Conservation (phyloP, 768 basidiomycete species). For the Boletus insuetus region DNA sequence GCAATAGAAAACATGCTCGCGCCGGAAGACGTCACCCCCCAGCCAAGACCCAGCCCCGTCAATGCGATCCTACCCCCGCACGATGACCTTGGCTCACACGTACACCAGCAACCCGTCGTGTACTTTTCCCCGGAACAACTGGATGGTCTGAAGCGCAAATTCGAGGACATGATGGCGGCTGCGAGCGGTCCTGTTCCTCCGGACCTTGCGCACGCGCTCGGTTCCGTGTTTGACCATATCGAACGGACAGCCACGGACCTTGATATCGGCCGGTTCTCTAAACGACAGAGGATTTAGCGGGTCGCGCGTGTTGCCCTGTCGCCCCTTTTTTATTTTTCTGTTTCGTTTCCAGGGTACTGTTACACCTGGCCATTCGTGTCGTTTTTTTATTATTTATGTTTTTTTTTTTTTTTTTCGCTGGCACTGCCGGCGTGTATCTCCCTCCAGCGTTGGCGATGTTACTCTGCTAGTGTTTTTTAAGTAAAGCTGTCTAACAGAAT, state of each 20-base stretch:
- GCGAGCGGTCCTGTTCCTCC: constrained; percentile 31
- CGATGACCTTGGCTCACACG: not conserved
- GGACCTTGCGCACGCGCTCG: constrained; percentile 31
- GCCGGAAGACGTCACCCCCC: constrained; percentile 18
- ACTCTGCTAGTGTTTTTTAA: not conserved
- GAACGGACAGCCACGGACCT: constrained; percentile 29
- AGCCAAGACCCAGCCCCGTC: constrained; percentile 18
- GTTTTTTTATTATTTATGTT: not conserved
- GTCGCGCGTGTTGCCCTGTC: not conserved
- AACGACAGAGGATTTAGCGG: constrained; percentile 26
- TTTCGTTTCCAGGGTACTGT: not conserved
- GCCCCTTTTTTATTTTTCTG: not conserved
- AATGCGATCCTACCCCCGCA: not conserved
- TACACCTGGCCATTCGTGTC: not conserved
- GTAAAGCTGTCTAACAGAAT: not conserved
- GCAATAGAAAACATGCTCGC: constrained; percentile 14
- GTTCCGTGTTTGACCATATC: constrained; percentile 34
- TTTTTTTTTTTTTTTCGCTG: constrained; percentile 1
- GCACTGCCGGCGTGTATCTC: constrained; percentile 1
- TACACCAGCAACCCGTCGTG: constrained; percentile 21
- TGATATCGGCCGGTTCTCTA: constrained; percentile 23
- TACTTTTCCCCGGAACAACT: constrained; percentile 34
- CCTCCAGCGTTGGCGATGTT: not conserved
- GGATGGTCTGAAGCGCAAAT: constrained; percentile 29
- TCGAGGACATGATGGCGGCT: constrained; percentile 31